phyloP scores from a whole-genome alignment of 768 basidiomycete species.

The Pulveroboletus ravenelii region DNA sequence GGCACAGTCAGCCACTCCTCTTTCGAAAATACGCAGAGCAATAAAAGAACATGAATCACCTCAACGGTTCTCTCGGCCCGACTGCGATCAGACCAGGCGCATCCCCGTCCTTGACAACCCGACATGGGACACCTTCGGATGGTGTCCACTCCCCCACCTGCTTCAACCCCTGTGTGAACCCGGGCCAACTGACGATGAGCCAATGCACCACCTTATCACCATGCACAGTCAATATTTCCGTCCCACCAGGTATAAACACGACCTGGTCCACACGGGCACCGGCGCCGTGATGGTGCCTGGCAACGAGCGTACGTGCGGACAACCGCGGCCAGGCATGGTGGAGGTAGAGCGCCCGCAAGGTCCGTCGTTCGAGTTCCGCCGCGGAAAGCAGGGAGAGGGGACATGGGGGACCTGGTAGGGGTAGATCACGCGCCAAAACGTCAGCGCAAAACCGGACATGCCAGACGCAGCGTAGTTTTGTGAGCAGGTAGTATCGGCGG shows the following conservation, averaged over 20 bases:
- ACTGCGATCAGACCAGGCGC: slow-evolving; percentile 18
- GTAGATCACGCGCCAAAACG: slow-evolving; percentile 20
- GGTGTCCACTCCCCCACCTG: slow-evolving; percentile 19
- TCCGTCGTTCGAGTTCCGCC: slow-evolving; percentile 25
- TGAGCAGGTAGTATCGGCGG: slow-evolving; percentile 25
- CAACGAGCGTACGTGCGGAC: slow-evolving; percentile 11
- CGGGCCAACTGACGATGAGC: slow-evolving; percentile 17
- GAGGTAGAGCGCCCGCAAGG: slow-evolving; percentile 25
- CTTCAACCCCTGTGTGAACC: slow-evolving; percentile 12
- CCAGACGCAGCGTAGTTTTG: slow-evolving; percentile 24
- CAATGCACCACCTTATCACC: slow-evolving; percentile 22
- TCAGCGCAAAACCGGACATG: slow-evolving; percentile 18
- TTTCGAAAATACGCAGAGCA: neutral
- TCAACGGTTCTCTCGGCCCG: slow-evolving; percentile 12
- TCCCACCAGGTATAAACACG: slow-evolving; percentile 23
- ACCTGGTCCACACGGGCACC: slow-evolving; percentile 22
- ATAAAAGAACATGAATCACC: neutral
- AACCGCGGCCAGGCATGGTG: slow-evolving; percentile 20
- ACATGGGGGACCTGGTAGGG: slow-evolving; percentile 14
- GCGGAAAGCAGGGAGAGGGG: slow-evolving; percentile 14
- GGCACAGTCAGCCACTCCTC: neutral
- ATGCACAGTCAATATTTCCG: slow-evolving; percentile 27
- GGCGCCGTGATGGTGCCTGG: neutral
- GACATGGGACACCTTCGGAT: slow-evolving; percentile 12
- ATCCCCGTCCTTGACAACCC: slow-evolving; percentile 18